phyloP scores from a whole-genome alignment of 2,329 filamentous ascomycete species.

The Trichoderma koningiopsis region DNA sequence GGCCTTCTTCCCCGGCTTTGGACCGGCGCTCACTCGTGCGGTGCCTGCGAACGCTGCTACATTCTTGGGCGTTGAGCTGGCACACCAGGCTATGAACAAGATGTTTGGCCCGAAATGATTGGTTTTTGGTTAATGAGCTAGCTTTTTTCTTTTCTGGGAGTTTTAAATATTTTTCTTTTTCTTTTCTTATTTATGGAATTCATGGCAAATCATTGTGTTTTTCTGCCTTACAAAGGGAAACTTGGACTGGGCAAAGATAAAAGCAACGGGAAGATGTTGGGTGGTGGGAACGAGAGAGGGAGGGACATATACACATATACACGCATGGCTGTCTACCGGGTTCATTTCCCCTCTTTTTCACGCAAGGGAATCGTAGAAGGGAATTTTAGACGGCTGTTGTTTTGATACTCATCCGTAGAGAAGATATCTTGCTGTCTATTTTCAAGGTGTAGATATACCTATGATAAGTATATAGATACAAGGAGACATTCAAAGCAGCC shows the following conservation, averaged over 20 bases:
- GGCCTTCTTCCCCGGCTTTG: slow-evolving; percentile 97
- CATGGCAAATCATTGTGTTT: slow-evolving; percentile 2
- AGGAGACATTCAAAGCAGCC: background rate
- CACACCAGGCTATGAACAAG: slow-evolving; percentile 81
- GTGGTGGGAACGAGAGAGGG: background rate
- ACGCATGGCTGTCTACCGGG: background rate
- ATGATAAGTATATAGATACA: background rate
- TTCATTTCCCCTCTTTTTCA: background rate
- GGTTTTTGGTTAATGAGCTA: background rate
- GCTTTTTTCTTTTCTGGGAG: background rate
- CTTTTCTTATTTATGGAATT: background rate
- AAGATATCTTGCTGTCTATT: background rate
- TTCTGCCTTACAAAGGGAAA: background rate
- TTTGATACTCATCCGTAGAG: background rate
- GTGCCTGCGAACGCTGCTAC: slow-evolving; percentile 97
- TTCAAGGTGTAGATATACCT: background rate
- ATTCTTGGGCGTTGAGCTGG: slow-evolving; percentile 83
- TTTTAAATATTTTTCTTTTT: background rate
- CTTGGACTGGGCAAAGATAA: background rate
- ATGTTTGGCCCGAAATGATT: slow-evolving; percentile 53
- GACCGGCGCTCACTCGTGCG: slow-evolving; percentile 86
- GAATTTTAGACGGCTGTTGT: slow-evolving; percentile 7
- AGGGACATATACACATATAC: background rate
- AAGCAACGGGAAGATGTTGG: background rate
- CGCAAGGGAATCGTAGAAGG: slow-evolving; percentile 7